Evolutionary conservation across 164 flowering plant genomes (phyloP), one percentile per base, ranked within the genome.

Genomic region (Protea cynaroides): DNA sequence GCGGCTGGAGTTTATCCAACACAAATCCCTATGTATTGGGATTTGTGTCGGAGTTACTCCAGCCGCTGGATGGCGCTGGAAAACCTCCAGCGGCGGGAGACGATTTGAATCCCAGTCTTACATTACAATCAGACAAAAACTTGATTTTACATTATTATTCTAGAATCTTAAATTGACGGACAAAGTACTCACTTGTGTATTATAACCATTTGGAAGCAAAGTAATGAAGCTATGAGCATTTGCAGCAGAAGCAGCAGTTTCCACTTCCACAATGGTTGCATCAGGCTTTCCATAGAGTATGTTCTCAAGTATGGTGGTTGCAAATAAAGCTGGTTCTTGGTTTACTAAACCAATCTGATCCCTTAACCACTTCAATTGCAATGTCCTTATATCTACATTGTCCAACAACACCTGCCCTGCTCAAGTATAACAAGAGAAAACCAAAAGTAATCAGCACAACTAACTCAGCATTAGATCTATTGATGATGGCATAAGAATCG

Each of bases 241-340:
- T 54, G 99, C 95, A 61, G 95, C 90, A 64, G 83, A 66, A 56
- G 97, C 78, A 58, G 99, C 95, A 64, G 89, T 96, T 76, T 91
- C 96, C 2, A 94, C 90, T 74, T 94, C 99, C 43, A 73, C 88
- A 68, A 74, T 76, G 24, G 90, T 83, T 8, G 97, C 99, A 75
- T 86, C 95, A 49, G 93, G 90, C 74, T 88, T 94, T 50, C 96
- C 99, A 72, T 91, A 86, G 53, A 89, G 85, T 64, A 94, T 89
- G 76, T 94, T 94, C 62, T 87, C 96, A 58, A 85, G 86, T 51
- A 94, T 91, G 63, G 96, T 87, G 55, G 97, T 94, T 0, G 99
- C 96, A 77, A 94, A 94, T 14, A 94, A 89, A 1, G 96, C 96
- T 19, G 99, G 99, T 66, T 94, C 99, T 77, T 94, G 99, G 72